Base-by-base conservation (phyloP, 257 asterid genomes). In the Osmanthus fragrans region DNA sequence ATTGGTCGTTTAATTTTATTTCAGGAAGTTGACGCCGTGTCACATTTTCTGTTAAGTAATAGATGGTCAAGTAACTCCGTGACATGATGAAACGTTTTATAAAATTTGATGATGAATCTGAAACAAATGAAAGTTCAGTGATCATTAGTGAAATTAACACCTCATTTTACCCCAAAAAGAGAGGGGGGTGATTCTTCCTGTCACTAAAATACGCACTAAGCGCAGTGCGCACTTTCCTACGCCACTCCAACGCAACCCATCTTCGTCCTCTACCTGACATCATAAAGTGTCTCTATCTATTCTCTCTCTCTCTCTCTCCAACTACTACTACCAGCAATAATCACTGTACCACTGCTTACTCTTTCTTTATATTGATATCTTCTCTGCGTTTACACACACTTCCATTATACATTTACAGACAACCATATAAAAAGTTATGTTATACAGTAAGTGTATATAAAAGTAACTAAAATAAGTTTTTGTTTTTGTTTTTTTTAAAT, bases 201-300 rank as follows among this genome's bases (percentile, higher is more conserved):
- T 2, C 54, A 80, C 85, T 83, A 86, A 83, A 60, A 72, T 83
- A 23, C 87, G 87, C 87, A 29, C 8, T 10, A 76, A 70, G 89
- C 84, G 81, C 78, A 74, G 23, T 73, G 60, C 71, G 51, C 16
- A 19, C 51, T 39, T 36, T 68, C 60, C 58, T 16, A 15, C 3
- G 21, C n/a, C n/a, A 16, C n/a, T 2, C 18, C 54, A 4, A 39
- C 64, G 51, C 75, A 71, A 39, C 64, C 65, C 75, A 71, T 83
- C 86, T 76, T 73, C 77, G 67, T 85, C 86, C 82, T 76, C 85
- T 51, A 30, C 88, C 89, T 86, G 89, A 83, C 87, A 79, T 84
- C 83, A 80, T 77, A 21, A 10, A 0, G 56, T 15, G 80, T 79
- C 81, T 36, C 78, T 77, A 47, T 84, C 82, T 82, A 79, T n/a